Evolutionary conservation across 1,139 yeast genomes (phyloP).

Genomic region (Geotrichum phurueaensis): DNA sequence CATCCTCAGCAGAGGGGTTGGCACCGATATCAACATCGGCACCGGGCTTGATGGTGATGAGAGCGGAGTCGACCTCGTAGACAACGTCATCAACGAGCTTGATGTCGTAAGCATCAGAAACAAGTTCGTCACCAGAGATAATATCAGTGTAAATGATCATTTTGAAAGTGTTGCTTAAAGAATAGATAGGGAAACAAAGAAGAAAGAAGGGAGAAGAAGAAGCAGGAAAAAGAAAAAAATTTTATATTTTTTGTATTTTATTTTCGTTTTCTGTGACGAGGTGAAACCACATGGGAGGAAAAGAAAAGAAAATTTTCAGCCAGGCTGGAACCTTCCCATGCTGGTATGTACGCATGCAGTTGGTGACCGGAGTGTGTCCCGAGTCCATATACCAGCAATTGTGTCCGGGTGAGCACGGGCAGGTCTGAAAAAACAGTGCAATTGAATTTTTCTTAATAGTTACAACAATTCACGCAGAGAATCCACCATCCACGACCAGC

Average conservation of each 20-base stretch:
- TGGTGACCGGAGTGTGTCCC: neutral
- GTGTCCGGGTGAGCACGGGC: neutral
- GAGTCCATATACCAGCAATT: neutral
- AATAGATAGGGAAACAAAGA: constrained; percentile 1
- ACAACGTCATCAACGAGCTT: constrained; percentile 82
- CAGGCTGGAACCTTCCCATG: neutral
- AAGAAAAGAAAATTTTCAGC: constrained; percentile 3
- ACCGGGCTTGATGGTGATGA: constrained; percentile 76
- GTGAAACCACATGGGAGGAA: neutral
- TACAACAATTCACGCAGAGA: constrained; percentile 12
- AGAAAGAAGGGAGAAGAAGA: constrained; percentile 1
- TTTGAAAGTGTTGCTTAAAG: constrained; percentile 3
- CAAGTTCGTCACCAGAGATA: constrained; percentile 88
- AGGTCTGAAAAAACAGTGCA: neutral
- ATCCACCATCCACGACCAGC: constrained; percentile 35
- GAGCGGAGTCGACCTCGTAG: constrained; percentile 93
- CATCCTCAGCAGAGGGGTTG: constrained; percentile 98
- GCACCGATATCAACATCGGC: constrained; percentile 98
- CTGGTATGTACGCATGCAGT: neutral
- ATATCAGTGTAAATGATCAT: constrained; percentile 46
- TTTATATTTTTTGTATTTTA: neutral
- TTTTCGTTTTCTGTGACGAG: neutral
- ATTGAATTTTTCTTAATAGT: neutral
- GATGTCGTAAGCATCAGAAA: constrained; percentile 94
- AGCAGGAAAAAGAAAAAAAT: neutral